Conservation (phyloP, 257 asterid species). For the Ocimum tenuiflorum region DNA sequence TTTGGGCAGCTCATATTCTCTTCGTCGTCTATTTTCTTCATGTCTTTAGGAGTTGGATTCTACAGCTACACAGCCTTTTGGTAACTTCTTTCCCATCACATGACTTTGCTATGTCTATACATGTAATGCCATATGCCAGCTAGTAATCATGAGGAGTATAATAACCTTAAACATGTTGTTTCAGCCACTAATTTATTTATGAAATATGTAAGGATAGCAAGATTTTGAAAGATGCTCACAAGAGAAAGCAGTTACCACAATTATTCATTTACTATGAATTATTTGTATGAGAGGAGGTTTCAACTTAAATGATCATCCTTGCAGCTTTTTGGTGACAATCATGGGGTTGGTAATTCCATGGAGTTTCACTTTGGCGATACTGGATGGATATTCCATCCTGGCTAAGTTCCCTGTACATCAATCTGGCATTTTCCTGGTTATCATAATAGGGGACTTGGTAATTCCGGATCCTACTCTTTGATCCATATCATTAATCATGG, state of each 20-base stretch:
- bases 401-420: conserved; percentile 42
- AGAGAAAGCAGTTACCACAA: neutral
- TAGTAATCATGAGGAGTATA: too few relatives aligned
- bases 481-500: neutral
- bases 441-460: conserved; percentile 72
- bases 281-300: neutral
- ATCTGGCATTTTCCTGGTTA: conserved; percentile 42
- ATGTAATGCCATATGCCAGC: too few relatives aligned
- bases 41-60: conserved; percentile 65
- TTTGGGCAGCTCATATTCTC: conserved; percentile 55
- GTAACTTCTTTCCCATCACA: conserved; percentile 27
- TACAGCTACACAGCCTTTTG: conserved; percentile 73
- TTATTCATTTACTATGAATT: neutral
- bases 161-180: neutral
- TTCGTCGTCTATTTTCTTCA: conserved; percentile 57
- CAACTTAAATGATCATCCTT: neutral
- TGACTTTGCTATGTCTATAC: too few relatives aligned
- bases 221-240: neutral
- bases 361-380: conserved; percentile 66
- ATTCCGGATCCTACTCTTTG: conserved; percentile 16
- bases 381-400: conserved; percentile 54
- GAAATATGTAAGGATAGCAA: neutral
- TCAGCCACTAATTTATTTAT: neutral
- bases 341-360: conserved; percentile 81
- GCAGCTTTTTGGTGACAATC: conserved; percentile 62